Percentiles rank a stretch among this genome's conserved stretches.
phyloP scores from a whole-genome alignment of 371 early-diverging fungal genomes.

The Saksenaea vasiformis region DNA sequence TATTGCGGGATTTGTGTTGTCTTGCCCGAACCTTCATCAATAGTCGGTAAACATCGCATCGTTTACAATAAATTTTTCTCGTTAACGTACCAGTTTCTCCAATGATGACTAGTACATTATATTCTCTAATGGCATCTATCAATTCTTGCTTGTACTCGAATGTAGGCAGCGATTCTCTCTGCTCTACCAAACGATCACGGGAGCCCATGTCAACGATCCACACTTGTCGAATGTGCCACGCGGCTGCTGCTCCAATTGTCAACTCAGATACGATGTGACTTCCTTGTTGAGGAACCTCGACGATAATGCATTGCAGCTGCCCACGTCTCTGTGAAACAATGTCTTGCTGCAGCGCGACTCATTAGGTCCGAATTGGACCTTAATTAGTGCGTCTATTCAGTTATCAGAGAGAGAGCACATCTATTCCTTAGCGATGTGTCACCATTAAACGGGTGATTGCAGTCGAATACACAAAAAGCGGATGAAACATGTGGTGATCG shows the following conservation, averaged over 20 bases:
- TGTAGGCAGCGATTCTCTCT: constrained; percentile 41
- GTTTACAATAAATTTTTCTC: background rate
- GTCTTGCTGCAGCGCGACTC: too few relatives aligned
- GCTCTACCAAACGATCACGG: constrained; percentile 23
- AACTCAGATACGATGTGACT: background rate
- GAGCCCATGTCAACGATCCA: constrained; percentile 5
- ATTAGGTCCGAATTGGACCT: too few relatives aligned
- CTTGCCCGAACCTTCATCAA: constrained; percentile 78
- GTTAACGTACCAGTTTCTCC: constrained; percentile 82
- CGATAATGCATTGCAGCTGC: too few relatives aligned
- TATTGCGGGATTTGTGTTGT: constrained; percentile 95
- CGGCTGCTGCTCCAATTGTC: background rate
- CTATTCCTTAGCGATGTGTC: too few relatives aligned
- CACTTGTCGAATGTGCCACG: background rate
- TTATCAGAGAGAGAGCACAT: too few relatives aligned
- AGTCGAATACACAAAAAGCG: too few relatives aligned
- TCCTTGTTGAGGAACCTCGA: background rate
- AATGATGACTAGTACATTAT: constrained; percentile 69
- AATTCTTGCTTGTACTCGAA: constrained; percentile 63
- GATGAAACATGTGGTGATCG: too few relatives aligned
- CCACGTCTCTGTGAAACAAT: too few relatives aligned
- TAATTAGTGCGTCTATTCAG: too few relatives aligned
- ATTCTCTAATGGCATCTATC: constrained; percentile 64
- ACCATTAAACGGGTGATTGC: too few relatives aligned
- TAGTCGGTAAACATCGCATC: background rate